Base-by-base conservation (phyloP, 1,284 basidiomycete species). In the Puccinia coronata region DNA sequence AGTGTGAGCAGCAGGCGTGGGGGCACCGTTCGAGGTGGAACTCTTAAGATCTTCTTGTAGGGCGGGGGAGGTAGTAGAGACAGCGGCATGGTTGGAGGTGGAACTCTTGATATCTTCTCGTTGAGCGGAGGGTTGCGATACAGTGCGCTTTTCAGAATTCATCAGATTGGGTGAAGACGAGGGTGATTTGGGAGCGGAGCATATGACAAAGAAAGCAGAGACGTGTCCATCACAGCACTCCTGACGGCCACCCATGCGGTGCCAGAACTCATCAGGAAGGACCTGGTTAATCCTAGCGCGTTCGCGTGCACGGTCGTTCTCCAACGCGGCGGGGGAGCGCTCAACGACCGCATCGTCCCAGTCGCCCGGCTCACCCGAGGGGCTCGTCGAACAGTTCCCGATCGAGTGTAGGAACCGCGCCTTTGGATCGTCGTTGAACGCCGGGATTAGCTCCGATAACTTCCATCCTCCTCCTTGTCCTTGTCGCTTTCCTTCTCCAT, bases 381-480 rank as follows among this genome's bases (percentile, higher is more conserved):
- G 73, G 67, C 67, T 76, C 23, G 70, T 61, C 16, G 61, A 57
- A 47, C 61, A 78, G 28, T 72, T 49, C 31, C 90, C 93, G 70
- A 96, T 90, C 85, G 96, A 94, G 85, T 93, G 92, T 85, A 97
- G 87, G 86, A 97, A 97, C 28, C 95, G 90, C 77, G 92, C 91
- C 86, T 97, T 97, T 1, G 95, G 95, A 86, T 96, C 94, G 84
- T 98, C 95, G 25, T 94, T 92, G 84, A 97, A 94, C 77, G 90
- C 91, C 1, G 95, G 95, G 31, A 97, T 92, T 75, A 90, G 89
- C 20, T 80, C 78, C 2, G 77, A 70, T 71, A 79, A 57, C 18
- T 63, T 16, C 18, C 16, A 53, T 0, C 1, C 47, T 71, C n/a
- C n/a, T n/a, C n/a, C n/a, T n/a, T n/a, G n/a, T n/a, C n/a, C n/a